These are phyloP conservation scores for Ogataea hybrid DNA, from an alignment of 1,139 yeast genomes.

Conservation along the genomic window DNA sequence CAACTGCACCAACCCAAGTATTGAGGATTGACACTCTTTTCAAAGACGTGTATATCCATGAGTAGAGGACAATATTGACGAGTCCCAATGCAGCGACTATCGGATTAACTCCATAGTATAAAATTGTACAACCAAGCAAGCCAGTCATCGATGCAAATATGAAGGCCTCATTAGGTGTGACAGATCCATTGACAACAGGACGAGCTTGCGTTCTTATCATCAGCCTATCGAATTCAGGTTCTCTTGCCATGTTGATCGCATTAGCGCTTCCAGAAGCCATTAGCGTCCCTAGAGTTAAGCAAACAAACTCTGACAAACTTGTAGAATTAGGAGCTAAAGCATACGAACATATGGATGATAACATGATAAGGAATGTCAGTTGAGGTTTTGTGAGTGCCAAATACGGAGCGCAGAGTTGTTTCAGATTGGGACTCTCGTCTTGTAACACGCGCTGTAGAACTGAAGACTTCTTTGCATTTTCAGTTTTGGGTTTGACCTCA, in stretches of 20 bases:
- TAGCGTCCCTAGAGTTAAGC: conserved; percentile 81
- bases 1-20: conserved; percentile 98
- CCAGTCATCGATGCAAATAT: conserved; percentile 78
- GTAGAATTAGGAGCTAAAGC: conserved; percentile 86
- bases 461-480: conserved; percentile 16
- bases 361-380: conserved; percentile 80
- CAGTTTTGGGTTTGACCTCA: conserved; percentile 43
- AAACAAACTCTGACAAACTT: conserved; percentile 64
- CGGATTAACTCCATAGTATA: conserved; percentile 82
- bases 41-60: conserved; percentile 88
- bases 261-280: conserved; percentile 92
- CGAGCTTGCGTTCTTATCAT: conserved; percentile 90
- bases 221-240: conserved; percentile 80
- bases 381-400: conserved; percentile 85
- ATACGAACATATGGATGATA: conserved; percentile 90
- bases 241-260: conserved; percentile 96
- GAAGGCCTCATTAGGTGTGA: conserved; percentile 76
- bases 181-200: conserved; percentile 84
- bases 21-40: conserved; percentile 81
- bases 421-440: conserved; percentile 30
- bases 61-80: conserved; percentile 73
- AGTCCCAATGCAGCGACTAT: conserved; percentile 78
- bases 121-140: conserved; percentile 60
- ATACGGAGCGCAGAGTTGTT: conserved; percentile 53
- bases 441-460: conserved; percentile 23